These are phyloP conservation scores for Cladosporium velox DNA, from an alignment of 2,329 filamentous ascomycete species.

Conservation along the genomic window DNA sequence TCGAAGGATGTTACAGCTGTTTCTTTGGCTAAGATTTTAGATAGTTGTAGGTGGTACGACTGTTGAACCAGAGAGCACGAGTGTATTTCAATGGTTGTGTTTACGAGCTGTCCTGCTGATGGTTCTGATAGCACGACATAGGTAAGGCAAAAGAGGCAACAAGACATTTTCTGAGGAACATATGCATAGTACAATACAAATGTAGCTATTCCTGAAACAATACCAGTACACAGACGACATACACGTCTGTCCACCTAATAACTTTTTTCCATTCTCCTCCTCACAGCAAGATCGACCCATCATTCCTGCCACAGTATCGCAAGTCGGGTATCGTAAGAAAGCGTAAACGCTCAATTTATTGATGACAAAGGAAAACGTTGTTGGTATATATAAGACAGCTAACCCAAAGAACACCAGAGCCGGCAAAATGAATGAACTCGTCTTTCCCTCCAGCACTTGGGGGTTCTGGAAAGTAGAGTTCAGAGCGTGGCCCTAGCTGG, in stretches of 20 bases:
- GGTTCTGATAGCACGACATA: neutral
- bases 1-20: neutral
- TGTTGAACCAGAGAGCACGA: neutral
- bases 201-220: neutral
- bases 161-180: neutral
- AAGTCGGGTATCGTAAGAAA: slow-evolving; percentile 31
- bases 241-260: slow-evolving; percentile 1
- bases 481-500: neutral
- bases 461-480: slow-evolving; percentile 36
- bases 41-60: neutral
- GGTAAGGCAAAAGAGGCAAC: too few relatives aligned
- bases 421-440: slow-evolving; percentile 26
- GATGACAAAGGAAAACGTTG: slow-evolving; percentile 15
- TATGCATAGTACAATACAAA: slow-evolving; percentile 1
- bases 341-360: slow-evolving; percentile 8
- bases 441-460: slow-evolving; percentile 43
- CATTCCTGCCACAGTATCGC: slow-evolving; percentile 30
- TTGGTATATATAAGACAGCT: slow-evolving; percentile 7
- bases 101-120: neutral
- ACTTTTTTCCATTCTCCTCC: neutral
- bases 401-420: slow-evolving; percentile 16
- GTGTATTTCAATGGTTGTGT: neutral
- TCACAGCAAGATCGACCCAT: slow-evolving; percentile 25
- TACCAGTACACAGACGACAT: neutral
- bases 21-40: neutral